Conservation (phyloP, 306 rosid species). For the Quercus dentata region DNA sequence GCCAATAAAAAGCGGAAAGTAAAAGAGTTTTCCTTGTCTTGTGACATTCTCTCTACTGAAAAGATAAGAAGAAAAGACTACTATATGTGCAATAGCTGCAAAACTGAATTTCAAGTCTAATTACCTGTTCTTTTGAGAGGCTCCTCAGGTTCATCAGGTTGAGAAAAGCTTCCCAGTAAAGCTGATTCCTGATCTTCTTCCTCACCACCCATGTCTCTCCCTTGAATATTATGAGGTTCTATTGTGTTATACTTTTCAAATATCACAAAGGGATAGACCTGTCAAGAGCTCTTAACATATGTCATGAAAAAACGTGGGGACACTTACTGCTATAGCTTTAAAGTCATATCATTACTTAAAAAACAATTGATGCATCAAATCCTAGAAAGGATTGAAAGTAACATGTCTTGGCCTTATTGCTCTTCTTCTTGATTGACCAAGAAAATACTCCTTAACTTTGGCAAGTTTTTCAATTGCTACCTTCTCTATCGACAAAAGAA, state of each 20-base stretch:
- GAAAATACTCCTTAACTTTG: background rate
- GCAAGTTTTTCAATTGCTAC: background rate
- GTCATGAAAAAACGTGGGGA: background rate
- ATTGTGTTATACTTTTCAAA: background rate
- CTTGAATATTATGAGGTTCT: background rate
- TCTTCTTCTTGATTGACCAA: background rate
- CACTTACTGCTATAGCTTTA: background rate
- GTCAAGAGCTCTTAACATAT: too few species aligned
- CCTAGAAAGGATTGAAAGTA: background rate
- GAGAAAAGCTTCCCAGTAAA: constrained; percentile 10
- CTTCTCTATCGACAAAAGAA: background rate
- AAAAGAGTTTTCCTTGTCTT: background rate
- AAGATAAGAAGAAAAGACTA: background rate
- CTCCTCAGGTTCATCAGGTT: background rate
- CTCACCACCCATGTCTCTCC: constrained; percentile 12
- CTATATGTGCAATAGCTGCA: background rate
- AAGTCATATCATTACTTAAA: background rate
- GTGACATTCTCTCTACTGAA: background rate
- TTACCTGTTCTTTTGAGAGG: constrained; percentile 30
- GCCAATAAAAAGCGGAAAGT: background rate
- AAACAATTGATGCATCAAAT: background rate
- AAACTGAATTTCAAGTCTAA: background rate
- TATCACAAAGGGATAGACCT: too few species aligned
- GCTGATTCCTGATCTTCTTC: constrained; percentile 15
- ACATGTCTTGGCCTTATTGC: background rate